Percentiles rank a stretch among this genome's conserved stretches.
Conservation (phyloP, 1,139 yeast genomes). For the Kodamaea alishanica region DNA sequence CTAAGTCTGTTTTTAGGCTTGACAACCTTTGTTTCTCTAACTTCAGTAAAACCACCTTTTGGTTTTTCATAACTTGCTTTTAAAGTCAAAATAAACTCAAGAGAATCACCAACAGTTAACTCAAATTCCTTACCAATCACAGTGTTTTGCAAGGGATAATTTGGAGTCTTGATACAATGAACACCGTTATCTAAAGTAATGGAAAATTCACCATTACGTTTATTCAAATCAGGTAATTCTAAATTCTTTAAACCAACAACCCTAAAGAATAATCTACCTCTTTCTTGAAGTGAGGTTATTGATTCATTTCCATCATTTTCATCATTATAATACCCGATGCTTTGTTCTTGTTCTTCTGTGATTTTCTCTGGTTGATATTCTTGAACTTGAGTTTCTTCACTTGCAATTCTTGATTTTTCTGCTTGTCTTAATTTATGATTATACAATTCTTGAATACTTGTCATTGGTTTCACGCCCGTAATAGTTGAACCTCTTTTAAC, state of each 20-base stretch:
- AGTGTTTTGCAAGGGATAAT: constrained; percentile 46
- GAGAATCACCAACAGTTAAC: constrained; percentile 60
- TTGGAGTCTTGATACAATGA: constrained; percentile 77
- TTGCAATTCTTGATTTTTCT: constrained; percentile 7
- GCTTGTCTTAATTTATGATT: constrained; percentile 24
- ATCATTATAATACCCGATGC: constrained; percentile 1
- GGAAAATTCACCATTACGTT: constrained; percentile 61
- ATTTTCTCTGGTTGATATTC: constrained; percentile 5
- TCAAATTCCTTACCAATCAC: constrained; percentile 80
- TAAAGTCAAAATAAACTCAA: constrained; percentile 72
- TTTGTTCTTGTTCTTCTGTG: constrained; percentile 2
- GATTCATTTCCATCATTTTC: constrained; percentile 6
- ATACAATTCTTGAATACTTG: constrained; percentile 13
- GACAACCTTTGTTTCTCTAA: constrained; percentile 50
- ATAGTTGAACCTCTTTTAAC: constrained; percentile 29
- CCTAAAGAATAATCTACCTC: constrained; percentile 71
- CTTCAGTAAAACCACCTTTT: constrained; percentile 52
- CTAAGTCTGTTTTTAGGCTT: constrained; percentile 45
- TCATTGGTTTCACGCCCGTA: constrained; percentile 19
- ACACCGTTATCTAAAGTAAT: constrained; percentile 85
- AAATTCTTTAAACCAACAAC: constrained; percentile 59
- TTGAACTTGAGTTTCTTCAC: constrained; percentile 11
- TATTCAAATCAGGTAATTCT: constrained; percentile 51
- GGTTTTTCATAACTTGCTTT: constrained; percentile 61
- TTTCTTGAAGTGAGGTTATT: constrained; percentile 34